phyloP scores from a whole-genome alignment of 805 yeast species.

The Lipomyces spencermartinsiae region DNA sequence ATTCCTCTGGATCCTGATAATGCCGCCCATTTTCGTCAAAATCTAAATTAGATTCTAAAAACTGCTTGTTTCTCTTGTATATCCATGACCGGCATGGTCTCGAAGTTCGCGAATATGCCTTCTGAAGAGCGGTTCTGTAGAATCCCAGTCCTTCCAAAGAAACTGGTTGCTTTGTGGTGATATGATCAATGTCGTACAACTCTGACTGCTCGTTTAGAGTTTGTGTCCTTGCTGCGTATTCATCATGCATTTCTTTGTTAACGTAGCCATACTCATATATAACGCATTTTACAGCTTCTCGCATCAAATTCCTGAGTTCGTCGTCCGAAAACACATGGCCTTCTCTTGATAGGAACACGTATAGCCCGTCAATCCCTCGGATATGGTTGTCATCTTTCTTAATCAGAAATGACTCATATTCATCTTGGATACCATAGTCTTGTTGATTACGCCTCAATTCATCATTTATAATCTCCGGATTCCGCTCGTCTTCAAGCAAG shows the following conservation, averaged over 20 bases:
- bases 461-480: not conserved
- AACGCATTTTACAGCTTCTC: constrained; percentile 22
- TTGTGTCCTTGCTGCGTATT: not conserved
- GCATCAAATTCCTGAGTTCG: constrained; percentile 13
- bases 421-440: constrained; percentile 10
- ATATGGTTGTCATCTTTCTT: constrained; percentile 15
- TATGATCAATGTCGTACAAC: not conserved
- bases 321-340: constrained; percentile 2
- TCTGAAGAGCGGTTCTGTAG: not conserved
- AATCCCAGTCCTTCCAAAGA: not conserved
- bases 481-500: constrained; percentile 24
- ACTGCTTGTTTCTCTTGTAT: not conserved
- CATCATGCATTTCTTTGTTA: constrained; percentile 7
- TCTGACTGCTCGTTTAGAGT: not conserved
- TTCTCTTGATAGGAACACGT: not conserved
- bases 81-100: not conserved
- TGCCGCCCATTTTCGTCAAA: constrained; percentile 1
- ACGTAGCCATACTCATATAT: constrained; percentile 26
- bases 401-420: constrained; percentile 27
- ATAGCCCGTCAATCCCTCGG: constrained; percentile 33
- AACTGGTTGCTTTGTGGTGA: not conserved
- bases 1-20: constrained; percentile 5
- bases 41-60: not conserved
- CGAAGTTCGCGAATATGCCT: constrained; percentile 6
- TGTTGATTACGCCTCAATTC: constrained; percentile 3